Percentiles rank a stretch among this genome's conserved stretches.
These are phyloP conservation scores for Stagonosporopsis cucurbitacearum DNA, from an alignment of 2,329 filamentous ascomycete genomes.

Conservation along the genomic window DNA sequence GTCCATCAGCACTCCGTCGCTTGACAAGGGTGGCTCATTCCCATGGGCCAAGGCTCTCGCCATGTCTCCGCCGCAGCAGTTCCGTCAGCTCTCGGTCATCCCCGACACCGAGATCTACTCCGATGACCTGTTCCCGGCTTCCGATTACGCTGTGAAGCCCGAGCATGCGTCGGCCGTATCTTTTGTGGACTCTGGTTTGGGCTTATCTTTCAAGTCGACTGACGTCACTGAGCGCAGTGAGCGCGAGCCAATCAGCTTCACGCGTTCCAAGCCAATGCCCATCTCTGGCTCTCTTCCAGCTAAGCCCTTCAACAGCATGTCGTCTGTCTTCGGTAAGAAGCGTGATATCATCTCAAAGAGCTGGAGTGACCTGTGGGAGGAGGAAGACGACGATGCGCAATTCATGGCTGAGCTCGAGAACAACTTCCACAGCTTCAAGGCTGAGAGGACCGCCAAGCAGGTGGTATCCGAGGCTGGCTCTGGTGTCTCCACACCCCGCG, in stretches of 20 bases:
- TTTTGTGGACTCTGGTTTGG: constrained; percentile 81
- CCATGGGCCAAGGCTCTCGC: constrained; percentile 94
- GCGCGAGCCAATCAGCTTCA: constrained; percentile 56
- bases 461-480: constrained; percentile 50
- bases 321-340: constrained; percentile 79
- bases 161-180: constrained; percentile 85
- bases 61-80: constrained; percentile 71
- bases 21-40: constrained; percentile 80
- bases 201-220: constrained; percentile 77
- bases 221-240: constrained; percentile 42
- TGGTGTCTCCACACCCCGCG: constrained; percentile 58
- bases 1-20: constrained; percentile 85
- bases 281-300: constrained; percentile 79
- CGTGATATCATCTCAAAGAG: constrained; percentile 90
- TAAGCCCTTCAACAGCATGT: constrained; percentile 72
- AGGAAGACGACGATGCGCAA: constrained; percentile 80
- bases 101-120: constrained; percentile 77
- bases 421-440: constrained; percentile 56
- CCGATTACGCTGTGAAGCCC: constrained; percentile 74
- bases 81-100: constrained; percentile 86
- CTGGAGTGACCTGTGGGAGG: constrained; percentile 98
- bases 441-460: constrained; percentile 46
- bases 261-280: constrained; percentile 73
- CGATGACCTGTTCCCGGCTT: constrained; percentile 85
- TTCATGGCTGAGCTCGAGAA: constrained; percentile 65